Conservation (phyloP, 176 grass and related monocot species). For the Thinopyrum elongatum region DNA sequence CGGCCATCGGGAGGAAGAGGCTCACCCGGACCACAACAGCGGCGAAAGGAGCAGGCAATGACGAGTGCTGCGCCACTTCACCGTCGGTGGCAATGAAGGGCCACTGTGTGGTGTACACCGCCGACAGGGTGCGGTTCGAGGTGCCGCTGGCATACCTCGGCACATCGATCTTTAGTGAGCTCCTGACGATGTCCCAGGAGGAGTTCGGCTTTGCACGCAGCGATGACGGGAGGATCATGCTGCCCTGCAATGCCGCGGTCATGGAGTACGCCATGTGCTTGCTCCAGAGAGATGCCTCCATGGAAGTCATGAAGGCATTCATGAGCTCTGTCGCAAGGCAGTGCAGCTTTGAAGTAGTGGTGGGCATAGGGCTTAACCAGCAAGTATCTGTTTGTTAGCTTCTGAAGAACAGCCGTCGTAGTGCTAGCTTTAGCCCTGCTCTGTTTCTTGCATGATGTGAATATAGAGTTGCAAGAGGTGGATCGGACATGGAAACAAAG, state of each 20-base stretch:
- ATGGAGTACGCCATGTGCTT: constrained; percentile 54
- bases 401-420: neutral
- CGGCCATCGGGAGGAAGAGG: neutral
- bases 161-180: constrained; percentile 3
- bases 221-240: constrained; percentile 21
- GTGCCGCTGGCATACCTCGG: constrained; percentile 23
- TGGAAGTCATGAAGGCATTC: constrained; percentile 31
- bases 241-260: constrained; percentile 36
- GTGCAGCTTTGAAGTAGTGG: neutral
- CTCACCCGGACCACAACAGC: neutral
- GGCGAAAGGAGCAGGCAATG: neutral
- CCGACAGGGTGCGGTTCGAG: neutral
- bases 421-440: neutral
- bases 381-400: constrained; percentile 18
- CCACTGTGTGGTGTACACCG: constrained; percentile 19
- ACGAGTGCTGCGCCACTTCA: neutral
- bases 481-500: neutral
- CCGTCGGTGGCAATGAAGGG: neutral
- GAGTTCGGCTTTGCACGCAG: constrained; percentile 38
- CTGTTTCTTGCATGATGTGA: neutral
- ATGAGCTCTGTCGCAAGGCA: constrained; percentile 30
- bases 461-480: neutral
- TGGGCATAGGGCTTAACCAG: neutral
- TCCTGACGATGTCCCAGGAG: constrained; percentile 35
- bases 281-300: constrained; percentile 33